These are phyloP conservation scores for Larix sibirica DNA, from an alignment of 83 land plant genomes.

Conservation along the genomic window DNA sequence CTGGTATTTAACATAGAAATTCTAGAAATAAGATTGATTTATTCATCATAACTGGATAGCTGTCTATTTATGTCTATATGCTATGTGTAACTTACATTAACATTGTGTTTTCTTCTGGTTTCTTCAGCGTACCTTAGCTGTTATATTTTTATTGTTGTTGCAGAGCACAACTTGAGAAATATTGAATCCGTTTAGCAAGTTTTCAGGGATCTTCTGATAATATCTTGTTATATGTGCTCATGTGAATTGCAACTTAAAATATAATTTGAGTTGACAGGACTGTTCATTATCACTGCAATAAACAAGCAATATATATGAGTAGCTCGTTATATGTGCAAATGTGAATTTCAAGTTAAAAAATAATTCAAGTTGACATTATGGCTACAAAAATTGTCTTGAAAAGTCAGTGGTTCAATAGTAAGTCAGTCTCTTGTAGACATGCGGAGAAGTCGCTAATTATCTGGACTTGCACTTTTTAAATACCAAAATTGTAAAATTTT, in stretches of 20 bases:
- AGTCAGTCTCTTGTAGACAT: too few relatives aligned
- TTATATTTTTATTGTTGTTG: not conserved
- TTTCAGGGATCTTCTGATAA: not conserved
- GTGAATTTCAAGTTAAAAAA: too few relatives aligned
- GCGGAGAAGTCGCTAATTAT: too few relatives aligned
- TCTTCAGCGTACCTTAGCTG: not conserved
- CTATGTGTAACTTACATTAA: not conserved
- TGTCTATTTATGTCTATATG: not conserved
- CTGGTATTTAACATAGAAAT: not conserved
- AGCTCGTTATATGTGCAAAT: too few relatives aligned
- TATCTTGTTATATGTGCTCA: not conserved
- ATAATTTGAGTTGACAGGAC: not conserved
- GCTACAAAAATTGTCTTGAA: too few relatives aligned
- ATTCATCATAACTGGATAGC: conserved; percentile 5
- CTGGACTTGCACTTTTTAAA: too few relatives aligned
- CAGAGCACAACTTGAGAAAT: too few relatives aligned
- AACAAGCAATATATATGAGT: not conserved
- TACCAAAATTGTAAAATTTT: too few relatives aligned
- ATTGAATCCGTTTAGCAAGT: not conserved
- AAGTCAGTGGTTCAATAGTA: too few relatives aligned
- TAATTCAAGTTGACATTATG: too few relatives aligned
- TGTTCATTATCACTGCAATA: not conserved
- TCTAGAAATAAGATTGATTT: conserved; percentile 10
- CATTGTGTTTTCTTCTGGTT: not conserved
- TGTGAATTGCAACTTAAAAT: not conserved